Conservation (phyloP, 1,139 yeast genomes). For the Yamadazyma kanchanaburiensis region DNA sequence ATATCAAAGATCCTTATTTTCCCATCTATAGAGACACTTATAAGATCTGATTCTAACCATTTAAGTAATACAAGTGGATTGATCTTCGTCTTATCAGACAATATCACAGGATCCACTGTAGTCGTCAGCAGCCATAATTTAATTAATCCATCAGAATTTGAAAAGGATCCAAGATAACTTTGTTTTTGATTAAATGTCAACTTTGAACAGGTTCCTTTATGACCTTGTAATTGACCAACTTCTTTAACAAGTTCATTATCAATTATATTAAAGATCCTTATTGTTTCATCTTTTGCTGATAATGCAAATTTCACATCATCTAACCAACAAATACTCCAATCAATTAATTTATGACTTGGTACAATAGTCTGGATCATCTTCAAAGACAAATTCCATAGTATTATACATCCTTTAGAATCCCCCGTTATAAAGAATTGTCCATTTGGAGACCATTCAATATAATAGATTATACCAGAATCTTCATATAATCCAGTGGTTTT, state of each 20-base stretch:
- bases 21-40: slow-evolving; percentile 64
- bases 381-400: slow-evolving; percentile 38
- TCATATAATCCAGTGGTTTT: slow-evolving; percentile 3
- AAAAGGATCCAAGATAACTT: slow-evolving; percentile 64
- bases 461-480: slow-evolving; percentile 14
- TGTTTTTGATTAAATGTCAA: slow-evolving; percentile 50
- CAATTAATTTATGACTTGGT: slow-evolving; percentile 1
- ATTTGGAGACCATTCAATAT: slow-evolving; percentile 32
- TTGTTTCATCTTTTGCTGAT: slow-evolving; percentile 54
- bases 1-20: slow-evolving; percentile 68
- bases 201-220: slow-evolving; percentile 54
- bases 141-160: slow-evolving; percentile 65
- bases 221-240: slow-evolving; percentile 67
- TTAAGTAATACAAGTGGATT: slow-evolving; percentile 56
- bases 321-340: slow-evolving; percentile 53
- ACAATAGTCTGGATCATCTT: slow-evolving; percentile 27
- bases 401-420: slow-evolving; percentile 29
- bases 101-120: slow-evolving; percentile 38
- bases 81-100: slow-evolving; percentile 19
- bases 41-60: slow-evolving; percentile 44
- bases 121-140: slow-evolving; percentile 69
- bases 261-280: slow-evolving; percentile 56
- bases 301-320: slow-evolving; percentile 67
- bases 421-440: slow-evolving; percentile 35
- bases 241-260: slow-evolving; percentile 38